Conservation (phyloP, 768 basidiomycete species). For the Podaxis sp. region DNA sequence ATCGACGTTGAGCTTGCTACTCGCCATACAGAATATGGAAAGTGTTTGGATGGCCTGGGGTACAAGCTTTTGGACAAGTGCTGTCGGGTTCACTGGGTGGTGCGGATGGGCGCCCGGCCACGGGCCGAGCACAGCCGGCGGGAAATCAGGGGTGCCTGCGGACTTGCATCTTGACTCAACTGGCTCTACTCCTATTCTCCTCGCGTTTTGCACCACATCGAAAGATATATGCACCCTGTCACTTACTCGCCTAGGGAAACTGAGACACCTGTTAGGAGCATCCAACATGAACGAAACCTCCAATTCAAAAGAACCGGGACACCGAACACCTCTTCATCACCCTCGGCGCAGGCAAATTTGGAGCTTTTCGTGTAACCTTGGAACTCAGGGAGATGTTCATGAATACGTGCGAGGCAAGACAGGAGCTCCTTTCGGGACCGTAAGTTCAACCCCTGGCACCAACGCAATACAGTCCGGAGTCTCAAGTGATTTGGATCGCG, state of each 20-base stretch:
- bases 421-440: background rate
- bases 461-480: background rate
- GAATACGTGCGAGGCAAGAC: background rate
- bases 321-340: background rate
- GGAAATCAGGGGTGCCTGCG: background rate
- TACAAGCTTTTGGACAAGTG: background rate
- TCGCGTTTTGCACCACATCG: background rate
- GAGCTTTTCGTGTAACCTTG: background rate
- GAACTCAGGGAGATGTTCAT: background rate
- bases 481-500: too few relatives aligned
- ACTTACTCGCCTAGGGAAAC: background rate
- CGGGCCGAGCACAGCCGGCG: background rate
- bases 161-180: background rate
- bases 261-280: background rate
- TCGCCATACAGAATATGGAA: constrained; percentile 3
- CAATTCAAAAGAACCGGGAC: background rate
- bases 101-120: background rate
- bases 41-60: background rate
- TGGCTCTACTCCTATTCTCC: background rate
- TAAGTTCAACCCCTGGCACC: background rate
- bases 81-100: background rate
- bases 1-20: constrained; percentile 63
- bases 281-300: background rate
- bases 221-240: background rate
- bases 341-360: background rate